These are phyloP conservation scores for Pleurotus sapidus DNA, from an alignment of 768 basidiomycete species.

Conservation along the genomic window DNA sequence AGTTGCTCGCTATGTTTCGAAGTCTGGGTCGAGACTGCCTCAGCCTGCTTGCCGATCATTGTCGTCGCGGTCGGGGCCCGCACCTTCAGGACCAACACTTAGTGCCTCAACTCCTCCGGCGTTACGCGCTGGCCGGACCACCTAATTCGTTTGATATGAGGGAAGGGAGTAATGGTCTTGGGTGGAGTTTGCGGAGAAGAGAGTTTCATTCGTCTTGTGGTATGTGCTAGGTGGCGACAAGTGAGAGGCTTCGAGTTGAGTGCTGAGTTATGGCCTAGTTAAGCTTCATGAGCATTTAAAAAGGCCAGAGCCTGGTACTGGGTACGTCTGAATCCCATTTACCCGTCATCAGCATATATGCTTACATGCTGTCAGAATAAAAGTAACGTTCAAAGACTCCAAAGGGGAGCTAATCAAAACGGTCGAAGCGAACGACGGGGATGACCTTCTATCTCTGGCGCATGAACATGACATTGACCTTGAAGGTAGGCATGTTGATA, in stretches of 20 bases:
- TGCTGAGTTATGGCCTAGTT: conserved; percentile 11
- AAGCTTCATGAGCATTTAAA: conserved; percentile 47
- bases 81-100: not conserved
- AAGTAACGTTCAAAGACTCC: conserved; percentile 85
- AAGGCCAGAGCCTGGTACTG: conserved; percentile 67
- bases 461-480: conserved; percentile 96
- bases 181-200: not conserved
- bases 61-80: not conserved
- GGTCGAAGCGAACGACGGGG: conserved; percentile 90
- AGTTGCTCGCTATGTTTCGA: too few species aligned
- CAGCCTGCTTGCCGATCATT: not conserved
- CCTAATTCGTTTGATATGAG: not conserved
- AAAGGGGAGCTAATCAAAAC: conserved; percentile 84
- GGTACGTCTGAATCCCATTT: conserved; percentile 36
- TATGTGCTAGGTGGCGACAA: not conserved
- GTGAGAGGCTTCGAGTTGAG: not conserved
- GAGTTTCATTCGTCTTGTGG: not conserved
- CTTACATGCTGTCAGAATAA: conserved; percentile 54
- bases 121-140: not conserved
- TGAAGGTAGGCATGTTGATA: conserved; percentile 62
- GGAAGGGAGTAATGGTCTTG: not conserved
- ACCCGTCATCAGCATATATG: conserved; percentile 1
- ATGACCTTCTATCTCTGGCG: conserved; percentile 86
- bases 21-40: not conserved
- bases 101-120: not conserved